Conservation (phyloP, 306 rosid species). For the Quercus gilva region DNA sequence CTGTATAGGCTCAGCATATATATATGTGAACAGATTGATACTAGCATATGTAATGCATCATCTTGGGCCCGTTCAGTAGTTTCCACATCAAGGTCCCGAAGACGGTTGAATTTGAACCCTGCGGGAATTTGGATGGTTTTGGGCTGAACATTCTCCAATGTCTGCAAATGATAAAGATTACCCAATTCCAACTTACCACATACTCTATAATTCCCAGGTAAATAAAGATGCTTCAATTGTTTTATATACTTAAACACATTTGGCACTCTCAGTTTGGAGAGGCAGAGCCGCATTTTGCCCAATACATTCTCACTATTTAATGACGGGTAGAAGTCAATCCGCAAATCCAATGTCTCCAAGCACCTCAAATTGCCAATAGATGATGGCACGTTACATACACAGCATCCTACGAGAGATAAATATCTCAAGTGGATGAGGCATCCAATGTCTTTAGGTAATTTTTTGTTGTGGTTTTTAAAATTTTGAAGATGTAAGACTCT, state of each 20-base stretch:
- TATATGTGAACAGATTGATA: no score
- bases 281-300: no score
- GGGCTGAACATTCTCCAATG: conserved; percentile 23
- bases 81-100: background rate
- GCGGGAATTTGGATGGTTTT: no score
- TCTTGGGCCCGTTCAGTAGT: fast-evolving
- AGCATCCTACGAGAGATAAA: no score
- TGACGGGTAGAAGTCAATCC: no score
- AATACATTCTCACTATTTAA: no score
- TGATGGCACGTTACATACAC: no score
- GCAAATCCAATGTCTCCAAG: no score
- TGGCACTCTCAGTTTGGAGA: background rate
- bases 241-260: conserved; percentile 36
- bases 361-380: no score
- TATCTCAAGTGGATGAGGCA: no score
- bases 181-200: conserved; percentile 25
- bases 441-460: background rate
- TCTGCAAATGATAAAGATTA: conserved; percentile 39
- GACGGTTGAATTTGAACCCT: conserved; percentile 21
- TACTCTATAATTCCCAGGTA: no score
- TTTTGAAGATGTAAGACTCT: conserved; percentile 12
- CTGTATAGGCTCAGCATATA: fast-evolving
- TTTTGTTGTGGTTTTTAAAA: fast-evolving
- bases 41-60: background rate
- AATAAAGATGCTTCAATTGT: conserved; percentile 43